Conservation (phyloP, 441 rosid genomes). For the Adansonia rubrostipa region DNA sequence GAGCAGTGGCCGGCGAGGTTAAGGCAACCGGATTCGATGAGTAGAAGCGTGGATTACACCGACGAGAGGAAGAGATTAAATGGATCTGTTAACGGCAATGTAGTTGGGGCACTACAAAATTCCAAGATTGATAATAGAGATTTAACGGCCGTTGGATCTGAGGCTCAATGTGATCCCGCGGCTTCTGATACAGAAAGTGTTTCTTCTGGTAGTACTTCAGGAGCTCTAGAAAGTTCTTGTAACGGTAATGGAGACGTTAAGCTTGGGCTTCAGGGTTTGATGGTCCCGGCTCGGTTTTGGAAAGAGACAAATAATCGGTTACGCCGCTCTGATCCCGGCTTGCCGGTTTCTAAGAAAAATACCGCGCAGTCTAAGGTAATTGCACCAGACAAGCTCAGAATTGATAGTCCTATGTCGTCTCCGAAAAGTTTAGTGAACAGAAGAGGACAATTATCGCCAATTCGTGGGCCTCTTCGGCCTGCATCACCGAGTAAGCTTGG, state of each 20-base stretch:
- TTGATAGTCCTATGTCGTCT: constrained; percentile 56
- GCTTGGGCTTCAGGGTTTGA: constrained; percentile 42
- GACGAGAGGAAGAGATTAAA: constrained; percentile 51
- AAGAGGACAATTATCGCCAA: constrained; percentile 59
- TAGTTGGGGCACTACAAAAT: constrained; percentile 59
- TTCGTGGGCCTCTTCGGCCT: constrained; percentile 55
- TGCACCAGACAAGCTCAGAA: constrained; percentile 49
- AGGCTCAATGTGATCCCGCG: constrained; percentile 37
- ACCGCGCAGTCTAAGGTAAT: constrained; percentile 43
- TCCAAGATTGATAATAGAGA: constrained; percentile 56
- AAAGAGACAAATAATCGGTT: constrained; percentile 54
- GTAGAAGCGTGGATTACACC: constrained; percentile 65
- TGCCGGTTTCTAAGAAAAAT: constrained; percentile 46
- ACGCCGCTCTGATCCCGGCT: constrained; percentile 46
- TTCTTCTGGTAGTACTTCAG: constrained; percentile 72
- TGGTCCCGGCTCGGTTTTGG: constrained; percentile 62
- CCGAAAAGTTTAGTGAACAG: constrained; percentile 53
- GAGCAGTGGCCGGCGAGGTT: constrained; percentile 80
- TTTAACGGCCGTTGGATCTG: constrained; percentile 42
- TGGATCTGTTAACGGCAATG: constrained; percentile 54
- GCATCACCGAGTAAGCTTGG: constrained; percentile 78
- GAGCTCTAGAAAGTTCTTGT: constrained; percentile 36
- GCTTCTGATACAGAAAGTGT: constrained; percentile 80
- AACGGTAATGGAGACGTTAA: constrained; percentile 36
- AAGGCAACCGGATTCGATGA: constrained; percentile 49